These are phyloP conservation scores for Maudiozyma bulderi DNA, from an alignment of 805 yeast genomes.

Conservation along the genomic window DNA sequence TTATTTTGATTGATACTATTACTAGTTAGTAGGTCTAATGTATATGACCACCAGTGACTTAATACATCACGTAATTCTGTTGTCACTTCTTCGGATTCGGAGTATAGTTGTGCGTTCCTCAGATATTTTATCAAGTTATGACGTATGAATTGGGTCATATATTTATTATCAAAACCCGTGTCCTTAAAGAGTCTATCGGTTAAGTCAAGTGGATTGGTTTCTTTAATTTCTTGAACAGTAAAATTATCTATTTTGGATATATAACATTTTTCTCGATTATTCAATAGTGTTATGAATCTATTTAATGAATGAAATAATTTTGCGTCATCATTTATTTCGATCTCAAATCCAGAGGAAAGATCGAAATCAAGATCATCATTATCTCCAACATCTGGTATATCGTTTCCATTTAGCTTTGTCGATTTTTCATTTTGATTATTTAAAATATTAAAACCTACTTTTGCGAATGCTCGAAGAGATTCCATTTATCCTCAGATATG, in stretches of 20 bases:
- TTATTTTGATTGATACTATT: slow-evolving; percentile 4
- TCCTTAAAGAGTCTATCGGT: neutral
- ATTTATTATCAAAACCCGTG: slow-evolving; percentile 1
- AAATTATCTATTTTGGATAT: neutral
- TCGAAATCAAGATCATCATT: neutral
- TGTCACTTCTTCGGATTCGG: neutral
- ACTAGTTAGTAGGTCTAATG: slow-evolving; percentile 18
- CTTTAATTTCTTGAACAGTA: neutral
- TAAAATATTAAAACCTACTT: slow-evolving; percentile 2
- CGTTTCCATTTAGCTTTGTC: neutral
- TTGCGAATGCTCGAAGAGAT: slow-evolving; percentile 7
- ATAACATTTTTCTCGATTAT: slow-evolving; percentile 5
- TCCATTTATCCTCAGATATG: slow-evolving; percentile 4
- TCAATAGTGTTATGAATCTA: slow-evolving; percentile 13
- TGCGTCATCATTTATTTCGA: slow-evolving; percentile 10
- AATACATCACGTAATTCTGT: slow-evolving; percentile 13
- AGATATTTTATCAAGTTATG: neutral
- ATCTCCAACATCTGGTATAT: neutral
- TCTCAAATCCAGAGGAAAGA: neutral
- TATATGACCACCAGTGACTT: slow-evolving; percentile 28
- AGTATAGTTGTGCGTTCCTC: neutral
- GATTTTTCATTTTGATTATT: neutral
- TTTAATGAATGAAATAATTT: slow-evolving; percentile 18
- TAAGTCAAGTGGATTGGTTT: neutral
- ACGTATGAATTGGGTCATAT: slow-evolving; percentile 1